Evolutionary conservation across 192 early-diverging fungal genomes (phyloP), one percentile per base, ranked within the genome.

Genomic region (Coemansia sp.): DNA sequence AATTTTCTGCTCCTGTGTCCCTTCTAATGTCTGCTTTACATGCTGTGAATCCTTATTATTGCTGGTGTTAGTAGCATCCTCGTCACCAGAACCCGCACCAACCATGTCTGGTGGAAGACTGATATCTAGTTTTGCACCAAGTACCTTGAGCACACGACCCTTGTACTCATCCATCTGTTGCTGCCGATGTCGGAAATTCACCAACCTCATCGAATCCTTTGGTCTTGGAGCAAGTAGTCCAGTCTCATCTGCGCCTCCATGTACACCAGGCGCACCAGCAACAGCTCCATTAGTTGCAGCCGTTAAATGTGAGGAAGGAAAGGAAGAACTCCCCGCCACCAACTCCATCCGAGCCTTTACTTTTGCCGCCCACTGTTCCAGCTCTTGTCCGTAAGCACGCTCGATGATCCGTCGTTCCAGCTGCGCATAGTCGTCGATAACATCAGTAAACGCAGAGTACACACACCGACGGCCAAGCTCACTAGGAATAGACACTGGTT

Each of bases 131-230:
- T 60, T 63, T 19, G 41, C 49, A 32, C 74, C 69, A 57, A 77
- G 32, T 12, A 78, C 76, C 18, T 32, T 19, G 32, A 83, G 51
- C 56, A 83, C 80, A 9, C 67, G 68, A 4, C 43, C 46, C 42
- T 63, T 65, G 71, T 83, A 83, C 61, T 78, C 72, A 11, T 83
- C 73, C 72, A 83, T 74, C 66, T 83, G 76, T 64, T 72, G 65
- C 67, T 69, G 57, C 10, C 69, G 62, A 41, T 66, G 68, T 2
- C 47, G 57, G 26, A 81, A 76, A 41, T 81, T 73, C 9, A 76
- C 71, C 65, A 64, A 16, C 7, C 61, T 37, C 7, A 40, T 41
- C 45, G 63, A 62, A 37, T 65, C 63, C 40, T 57, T n/a, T 37
- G 22, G 32, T n/a, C 36, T 45, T 61, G 58, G 40, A 18, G 51